Evolutionary conservation across 768 basidiomycete genomes (phyloP).

Genomic region (Podaxis sp.): DNA sequence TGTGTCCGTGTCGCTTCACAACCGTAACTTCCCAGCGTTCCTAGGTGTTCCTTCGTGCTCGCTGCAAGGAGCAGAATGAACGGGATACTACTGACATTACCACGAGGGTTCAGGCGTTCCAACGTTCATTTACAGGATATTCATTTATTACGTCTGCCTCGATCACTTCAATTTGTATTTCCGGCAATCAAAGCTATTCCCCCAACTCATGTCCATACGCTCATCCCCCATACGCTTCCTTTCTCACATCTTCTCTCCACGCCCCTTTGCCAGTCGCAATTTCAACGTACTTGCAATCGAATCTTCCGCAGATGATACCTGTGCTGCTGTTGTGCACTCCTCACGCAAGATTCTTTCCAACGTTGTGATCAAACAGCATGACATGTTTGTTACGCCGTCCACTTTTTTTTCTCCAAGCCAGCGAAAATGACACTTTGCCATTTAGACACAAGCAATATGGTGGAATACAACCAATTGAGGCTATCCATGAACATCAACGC

Average conservation of each 20-base stretch:
- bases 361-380: slow-evolving; percentile 81
- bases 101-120: not conserved
- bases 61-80: too few species aligned
- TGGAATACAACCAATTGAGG: slow-evolving; percentile 78
- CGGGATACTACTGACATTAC: too few species aligned
- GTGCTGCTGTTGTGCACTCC: slow-evolving; percentile 81
- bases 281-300: slow-evolving; percentile 79
- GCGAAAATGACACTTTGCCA: not conserved
- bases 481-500: slow-evolving; percentile 74
- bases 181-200: slow-evolving; percentile 5
- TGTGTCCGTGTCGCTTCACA: not conserved
- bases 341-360: slow-evolving; percentile 73
- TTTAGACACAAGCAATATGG: slow-evolving; percentile 57
- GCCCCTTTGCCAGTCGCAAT: slow-evolving; percentile 16
- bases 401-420: not conserved
- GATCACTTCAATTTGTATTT: not conserved
- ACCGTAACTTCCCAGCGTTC: not conserved
- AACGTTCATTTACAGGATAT: too few species aligned
- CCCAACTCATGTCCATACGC: slow-evolving; percentile 6
- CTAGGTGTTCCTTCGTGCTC: too few species aligned
- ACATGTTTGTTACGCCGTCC: slow-evolving; percentile 39
- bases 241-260: not conserved
- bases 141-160: too few species aligned
- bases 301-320: slow-evolving; percentile 92
- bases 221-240: not conserved